phyloP scores from a whole-genome alignment of 768 basidiomycete species.

The Porphyrellus cyaneotinctus region DNA sequence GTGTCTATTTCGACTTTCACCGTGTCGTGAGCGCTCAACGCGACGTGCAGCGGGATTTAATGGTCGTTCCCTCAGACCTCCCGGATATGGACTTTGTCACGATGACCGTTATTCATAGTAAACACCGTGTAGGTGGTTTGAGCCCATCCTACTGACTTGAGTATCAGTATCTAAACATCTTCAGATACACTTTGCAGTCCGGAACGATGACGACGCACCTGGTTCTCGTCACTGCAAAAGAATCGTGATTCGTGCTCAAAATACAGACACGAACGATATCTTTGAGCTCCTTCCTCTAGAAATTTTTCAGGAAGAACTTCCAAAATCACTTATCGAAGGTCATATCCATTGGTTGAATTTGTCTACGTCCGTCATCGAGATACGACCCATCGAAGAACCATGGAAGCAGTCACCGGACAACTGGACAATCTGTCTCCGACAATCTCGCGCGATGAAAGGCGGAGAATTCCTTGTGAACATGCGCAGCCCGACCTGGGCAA shows the following conservation, averaged over 20 bases:
- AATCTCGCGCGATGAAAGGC: not conserved
- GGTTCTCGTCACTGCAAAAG: conserved; percentile 4
- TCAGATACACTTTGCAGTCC: too few species aligned
- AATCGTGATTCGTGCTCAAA: conserved; percentile 11
- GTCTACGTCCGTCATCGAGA: not conserved
- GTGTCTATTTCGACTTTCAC: too few species aligned
- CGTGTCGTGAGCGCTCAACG: not conserved
- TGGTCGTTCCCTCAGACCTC: not conserved
- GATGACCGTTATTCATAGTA: not conserved
- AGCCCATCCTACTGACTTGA: too few species aligned
- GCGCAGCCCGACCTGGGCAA: not conserved
- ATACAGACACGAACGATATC: not conserved
- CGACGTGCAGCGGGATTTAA: not conserved
- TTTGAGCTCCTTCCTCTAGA: conserved; percentile 18
- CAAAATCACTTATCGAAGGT: not conserved
- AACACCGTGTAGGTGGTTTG: conserved; percentile 4
- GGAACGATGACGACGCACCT: not conserved
- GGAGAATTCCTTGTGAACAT: not conserved
- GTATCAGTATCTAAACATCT: too few species aligned
- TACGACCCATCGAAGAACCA: not conserved
- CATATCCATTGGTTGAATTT: not conserved
- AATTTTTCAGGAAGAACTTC: conserved; percentile 18
- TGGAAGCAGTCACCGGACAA: not conserved
- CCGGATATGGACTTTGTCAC: not conserved
- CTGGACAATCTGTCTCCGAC: not conserved